A percentile compares a stretch with the other conserved stretches of the same genome.
Conservation (phyloP, 495 filamentous ascomycete species). For the Penicillium waksmanii region DNA sequence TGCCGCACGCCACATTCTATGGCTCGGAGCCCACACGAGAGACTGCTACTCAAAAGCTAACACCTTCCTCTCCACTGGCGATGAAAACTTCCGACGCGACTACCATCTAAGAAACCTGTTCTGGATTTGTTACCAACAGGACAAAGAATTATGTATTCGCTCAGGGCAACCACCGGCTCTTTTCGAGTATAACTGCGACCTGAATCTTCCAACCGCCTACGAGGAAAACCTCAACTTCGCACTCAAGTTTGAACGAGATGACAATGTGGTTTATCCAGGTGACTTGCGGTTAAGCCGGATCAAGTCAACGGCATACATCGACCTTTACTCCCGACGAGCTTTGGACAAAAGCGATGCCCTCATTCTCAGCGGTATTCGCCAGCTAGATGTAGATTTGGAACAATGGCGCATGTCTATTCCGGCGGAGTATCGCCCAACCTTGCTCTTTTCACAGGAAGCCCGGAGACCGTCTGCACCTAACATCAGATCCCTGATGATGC, state of each 20-base stretch:
- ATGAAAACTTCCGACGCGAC: slow-evolving; percentile 2
- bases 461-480: slow-evolving; percentile 18
- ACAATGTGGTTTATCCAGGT: slow-evolving; percentile 28
- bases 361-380: slow-evolving; percentile 36
- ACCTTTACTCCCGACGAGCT: slow-evolving; percentile 36
- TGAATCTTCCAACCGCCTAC: slow-evolving; percentile 35
- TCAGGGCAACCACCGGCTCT: slow-evolving; percentile 42
- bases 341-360: slow-evolving; percentile 42
- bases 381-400: slow-evolving; percentile 29
- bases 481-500: slow-evolving; percentile 30
- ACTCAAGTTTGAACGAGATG: background rate
- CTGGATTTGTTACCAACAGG: slow-evolving; percentile 43
- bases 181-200: slow-evolving; percentile 43
- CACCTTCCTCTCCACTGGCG: background rate
- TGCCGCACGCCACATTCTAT: slow-evolving; percentile 5
- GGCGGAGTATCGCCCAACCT: slow-evolving; percentile 1
- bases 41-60: background rate
- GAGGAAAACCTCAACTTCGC: slow-evolving; percentile 19
- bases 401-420: slow-evolving; percentile 4
- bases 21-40: slow-evolving; percentile 2
- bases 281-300: slow-evolving; percentile 38
- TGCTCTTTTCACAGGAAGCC: slow-evolving; percentile 29
- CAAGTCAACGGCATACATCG: slow-evolving; percentile 39
- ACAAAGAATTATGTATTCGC: slow-evolving; percentile 42
- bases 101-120: slow-evolving; percentile 37